Conservation (phyloP, 148 eudicot genomes). For the Camellia lanceoleosa region DNA sequence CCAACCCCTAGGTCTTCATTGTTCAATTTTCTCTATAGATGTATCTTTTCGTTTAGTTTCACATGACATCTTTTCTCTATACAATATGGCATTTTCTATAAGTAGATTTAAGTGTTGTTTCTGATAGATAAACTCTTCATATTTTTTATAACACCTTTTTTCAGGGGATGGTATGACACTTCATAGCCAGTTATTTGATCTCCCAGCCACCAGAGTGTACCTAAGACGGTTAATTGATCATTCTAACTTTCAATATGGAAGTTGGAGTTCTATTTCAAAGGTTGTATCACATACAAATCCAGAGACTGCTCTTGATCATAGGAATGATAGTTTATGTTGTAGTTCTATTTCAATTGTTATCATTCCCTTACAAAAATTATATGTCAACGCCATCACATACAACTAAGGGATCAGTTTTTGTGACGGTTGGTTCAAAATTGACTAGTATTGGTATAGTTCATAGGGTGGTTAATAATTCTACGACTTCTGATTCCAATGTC, state of each 20-base stretch:
- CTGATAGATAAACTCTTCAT: neutral
- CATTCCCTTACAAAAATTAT: slow-evolving; percentile 23
- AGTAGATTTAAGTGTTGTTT: neutral
- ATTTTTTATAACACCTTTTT: neutral
- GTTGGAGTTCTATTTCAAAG: slow-evolving; percentile 19
- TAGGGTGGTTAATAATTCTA: neutral
- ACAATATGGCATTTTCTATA: neutral
- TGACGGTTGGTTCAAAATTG: slow-evolving; percentile 1
- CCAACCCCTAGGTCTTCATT: neutral
- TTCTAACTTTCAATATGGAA: slow-evolving; percentile 25
- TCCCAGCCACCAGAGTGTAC: neutral
- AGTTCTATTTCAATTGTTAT: slow-evolving; percentile 36
- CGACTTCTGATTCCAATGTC: slow-evolving; percentile 16
- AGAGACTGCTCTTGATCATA: slow-evolving; percentile 29
- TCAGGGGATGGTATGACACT: neutral
- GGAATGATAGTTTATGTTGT: slow-evolving; percentile 29
- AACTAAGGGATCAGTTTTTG: slow-evolving; percentile 7
- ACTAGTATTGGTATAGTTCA: neutral
- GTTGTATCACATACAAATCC: slow-evolving; percentile 19
- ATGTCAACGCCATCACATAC: slow-evolving; percentile 13
- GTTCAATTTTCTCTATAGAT: neutral
- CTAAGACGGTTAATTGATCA: neutral
- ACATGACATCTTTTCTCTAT: neutral
- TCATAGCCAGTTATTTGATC: neutral
- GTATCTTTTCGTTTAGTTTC: neutral